Evolutionary conservation across 306 rosid species (phyloP).

Genomic region (Benincasa hispida): DNA sequence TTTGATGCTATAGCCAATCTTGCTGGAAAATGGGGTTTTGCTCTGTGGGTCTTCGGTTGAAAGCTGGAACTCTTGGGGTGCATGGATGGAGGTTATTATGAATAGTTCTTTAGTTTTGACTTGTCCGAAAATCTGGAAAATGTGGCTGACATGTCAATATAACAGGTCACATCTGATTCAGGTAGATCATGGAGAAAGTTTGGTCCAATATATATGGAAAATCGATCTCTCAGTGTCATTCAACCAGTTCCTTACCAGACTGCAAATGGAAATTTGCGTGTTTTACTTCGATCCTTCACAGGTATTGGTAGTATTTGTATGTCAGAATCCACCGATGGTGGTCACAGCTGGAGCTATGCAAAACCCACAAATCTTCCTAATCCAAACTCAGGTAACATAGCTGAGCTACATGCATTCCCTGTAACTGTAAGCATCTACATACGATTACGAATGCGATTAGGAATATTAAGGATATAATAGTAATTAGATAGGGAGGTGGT

Average conservation of each 20-base stretch:
- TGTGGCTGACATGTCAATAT: slow-evolving; percentile 16
- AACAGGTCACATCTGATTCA: slow-evolving; percentile 52
- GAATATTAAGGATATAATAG: too few species aligned
- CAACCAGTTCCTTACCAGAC: slow-evolving; percentile 90
- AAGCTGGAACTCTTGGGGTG: slow-evolving; percentile 98
- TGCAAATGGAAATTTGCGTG: slow-evolving; percentile 52
- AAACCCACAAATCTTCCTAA: slow-evolving; percentile 67
- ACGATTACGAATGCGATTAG: too few species aligned
- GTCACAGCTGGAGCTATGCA: slow-evolving; percentile 66
- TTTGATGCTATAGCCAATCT: slow-evolving; percentile 56
- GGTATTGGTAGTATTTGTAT: slow-evolving; percentile 52
- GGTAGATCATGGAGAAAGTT: slow-evolving; percentile 74
- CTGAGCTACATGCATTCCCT: slow-evolving; percentile 1
- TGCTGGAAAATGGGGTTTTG: slow-evolving; percentile 61
- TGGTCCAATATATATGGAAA: slow-evolving; percentile 72
- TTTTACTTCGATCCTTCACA: slow-evolving; percentile 63
- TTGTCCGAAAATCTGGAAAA: background rate
- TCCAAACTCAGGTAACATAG: slow-evolving; percentile 75
- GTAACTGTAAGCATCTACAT: background rate
- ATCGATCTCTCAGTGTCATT: slow-evolving; percentile 62
- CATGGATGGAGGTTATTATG: slow-evolving; percentile 75
- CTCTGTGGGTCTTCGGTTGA: slow-evolving; percentile 96
- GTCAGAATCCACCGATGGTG: slow-evolving; percentile 75
- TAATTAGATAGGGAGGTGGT: too few species aligned
- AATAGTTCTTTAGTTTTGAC: background rate